These are phyloP conservation scores for Xylaria sp. DNA, from an alignment of 2,329 filamentous ascomycete genomes.

Conservation along the genomic window DNA sequence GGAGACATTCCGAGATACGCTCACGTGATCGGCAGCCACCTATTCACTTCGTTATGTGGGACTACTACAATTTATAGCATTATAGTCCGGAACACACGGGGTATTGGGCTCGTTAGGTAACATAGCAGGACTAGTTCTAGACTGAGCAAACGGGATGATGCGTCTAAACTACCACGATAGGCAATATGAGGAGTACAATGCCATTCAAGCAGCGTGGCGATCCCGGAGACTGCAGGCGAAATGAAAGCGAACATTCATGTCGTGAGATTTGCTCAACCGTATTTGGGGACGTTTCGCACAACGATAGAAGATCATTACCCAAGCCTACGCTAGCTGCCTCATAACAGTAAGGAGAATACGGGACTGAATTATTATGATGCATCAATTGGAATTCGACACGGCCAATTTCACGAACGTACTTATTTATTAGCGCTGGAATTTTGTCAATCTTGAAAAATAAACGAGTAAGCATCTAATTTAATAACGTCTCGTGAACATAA, in stretches of 20 bases:
- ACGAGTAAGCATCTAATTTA: not conserved
- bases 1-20: slow-evolving; percentile 34
- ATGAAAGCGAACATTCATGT: not conserved
- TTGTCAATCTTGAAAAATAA: not conserved
- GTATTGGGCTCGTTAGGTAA: not conserved
- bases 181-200: not conserved
- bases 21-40: slow-evolving; percentile 37
- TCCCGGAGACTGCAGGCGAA: not conserved
- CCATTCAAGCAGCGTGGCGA: not conserved
- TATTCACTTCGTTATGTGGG: not conserved
- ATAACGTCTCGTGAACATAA: not conserved
- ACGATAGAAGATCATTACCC: not conserved
- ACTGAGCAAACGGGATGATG: not conserved
- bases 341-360: not conserved
- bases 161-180: not conserved
- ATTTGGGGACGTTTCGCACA: not conserved
- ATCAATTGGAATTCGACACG: not conserved
- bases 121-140: not conserved
- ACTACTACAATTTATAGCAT: not conserved
- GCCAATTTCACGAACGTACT: not conserved
- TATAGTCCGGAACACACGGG: not conserved
- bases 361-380: not conserved
- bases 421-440: not conserved
- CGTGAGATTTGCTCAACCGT: not conserved
- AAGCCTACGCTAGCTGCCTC: not conserved